Percentiles rank a stretch among this genome's conserved stretches.
These are phyloP conservation scores for Mycena floridula DNA, from an alignment of 768 basidiomycete genomes.

Conservation along the genomic window DNA sequence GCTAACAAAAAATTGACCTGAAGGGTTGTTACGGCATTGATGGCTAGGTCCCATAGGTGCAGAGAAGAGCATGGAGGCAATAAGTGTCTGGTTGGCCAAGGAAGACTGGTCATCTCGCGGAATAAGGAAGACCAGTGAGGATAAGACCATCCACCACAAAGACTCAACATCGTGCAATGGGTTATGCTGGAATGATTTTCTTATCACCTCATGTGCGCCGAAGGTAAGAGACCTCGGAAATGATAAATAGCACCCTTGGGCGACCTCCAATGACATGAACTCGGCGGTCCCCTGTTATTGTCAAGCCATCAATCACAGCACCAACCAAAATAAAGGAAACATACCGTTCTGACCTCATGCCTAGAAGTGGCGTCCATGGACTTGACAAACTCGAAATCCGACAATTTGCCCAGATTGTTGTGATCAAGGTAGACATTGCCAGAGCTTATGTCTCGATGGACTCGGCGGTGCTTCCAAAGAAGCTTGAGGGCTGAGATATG, in stretches of 20 bases:
- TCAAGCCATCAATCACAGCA: not conserved
- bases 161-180: slow-evolving; percentile 10
- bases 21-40: too few relatives aligned
- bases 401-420: slow-evolving; percentile 3
- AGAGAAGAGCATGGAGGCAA: too few relatives aligned
- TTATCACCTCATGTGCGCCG: not conserved
- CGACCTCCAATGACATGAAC: slow-evolving; percentile 11
- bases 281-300: slow-evolving; percentile 7
- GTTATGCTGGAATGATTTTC: slow-evolving; percentile 4
- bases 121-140: slow-evolving; percentile 2
- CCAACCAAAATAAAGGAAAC: not conserved
- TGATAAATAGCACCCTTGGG: not conserved
- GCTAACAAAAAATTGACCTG: too few relatives aligned
- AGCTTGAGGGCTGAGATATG: slow-evolving; percentile 4
- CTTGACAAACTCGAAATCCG: slow-evolving; percentile 8
- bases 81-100: too few relatives aligned
- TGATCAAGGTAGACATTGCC: slow-evolving; percentile 7
- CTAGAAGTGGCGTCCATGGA: not conserved
- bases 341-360: slow-evolving; percentile 4
- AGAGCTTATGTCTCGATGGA: slow-evolving; percentile 13
- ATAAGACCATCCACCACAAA: slow-evolving; percentile 12
- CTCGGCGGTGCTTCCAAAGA: slow-evolving; percentile 3
- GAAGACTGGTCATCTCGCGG: too few relatives aligned
- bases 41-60: too few relatives aligned
- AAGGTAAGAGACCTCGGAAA: not conserved